Base-by-base conservation (phyloP, 352 stramenopile genomes). In the Pythium grandisporangium region DNA sequence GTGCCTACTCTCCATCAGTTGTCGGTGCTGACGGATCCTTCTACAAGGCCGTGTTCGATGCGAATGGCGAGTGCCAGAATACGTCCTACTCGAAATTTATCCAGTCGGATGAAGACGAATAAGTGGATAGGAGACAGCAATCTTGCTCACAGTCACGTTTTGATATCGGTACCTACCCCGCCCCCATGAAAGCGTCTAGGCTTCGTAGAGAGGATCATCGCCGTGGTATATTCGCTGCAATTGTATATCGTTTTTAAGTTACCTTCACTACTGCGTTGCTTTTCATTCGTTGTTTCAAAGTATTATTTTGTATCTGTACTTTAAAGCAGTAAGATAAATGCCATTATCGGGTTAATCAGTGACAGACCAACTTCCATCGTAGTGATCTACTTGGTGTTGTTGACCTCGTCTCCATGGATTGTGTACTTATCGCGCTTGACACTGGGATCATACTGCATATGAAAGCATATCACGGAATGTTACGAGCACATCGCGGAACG, bases 61-160 rank as follows among this genome's bases (percentile, higher is more conserved):
- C 70, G 29, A 91, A 90, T 26, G 80, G 77, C 29, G 80, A 93
- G 50, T 93, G 80, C 55, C 75, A 93, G 42, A 89, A 88, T 62
- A 93, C 77, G 39, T 93, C 78, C 40, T 93, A 87, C 63, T 91
- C 80, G 46, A 91, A 93, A 55, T 93, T 93, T 49, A 90, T 93
- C 62, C 77, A 93, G 45, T 71, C 75, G 33, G 80, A 93, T 44
- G 80, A 93, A 65, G 80, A 93, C 42, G 78, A 93, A 58, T 91
- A 80, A 48, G 69, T 44, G 20, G 26, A 33, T 21, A 34, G 30
- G 34, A 16, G 16, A 35, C 14, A n/a, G n/a, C n/a, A n/a, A n/a
- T n/a, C n/a, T n/a, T n/a, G n/a, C n/a, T n/a, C n/a, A n/a, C n/a
- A n/a, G n/a, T n/a, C n/a, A n/a, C n/a, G n/a, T n/a, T n/a, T n/a